phyloP scores from a whole-genome alignment of 2,329 filamentous ascomycete genomes.

The Exophiala spinifera region DNA sequence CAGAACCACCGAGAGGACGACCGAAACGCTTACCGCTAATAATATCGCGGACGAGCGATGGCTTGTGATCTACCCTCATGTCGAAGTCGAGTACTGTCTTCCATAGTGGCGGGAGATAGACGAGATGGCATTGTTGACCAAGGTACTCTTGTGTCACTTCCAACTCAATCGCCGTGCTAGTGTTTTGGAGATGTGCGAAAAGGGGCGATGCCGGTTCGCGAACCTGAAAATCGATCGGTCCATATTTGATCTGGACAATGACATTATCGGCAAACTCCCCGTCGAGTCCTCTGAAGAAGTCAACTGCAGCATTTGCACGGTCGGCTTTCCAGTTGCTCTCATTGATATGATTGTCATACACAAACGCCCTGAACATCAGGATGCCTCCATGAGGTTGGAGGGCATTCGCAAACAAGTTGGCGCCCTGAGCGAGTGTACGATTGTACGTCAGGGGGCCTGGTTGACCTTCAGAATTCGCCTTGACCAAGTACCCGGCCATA shows the following conservation, averaged over 20 bases:
- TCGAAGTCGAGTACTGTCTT: slow-evolving; percentile 66
- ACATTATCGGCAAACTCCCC: slow-evolving; percentile 67
- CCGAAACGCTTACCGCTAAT: slow-evolving; percentile 60
- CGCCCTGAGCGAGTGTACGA: slow-evolving; percentile 64
- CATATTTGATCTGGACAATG: slow-evolving; percentile 70
- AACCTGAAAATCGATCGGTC: slow-evolving; percentile 71
- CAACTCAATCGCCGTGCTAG: slow-evolving; percentile 59
- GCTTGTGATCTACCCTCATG: slow-evolving; percentile 56
- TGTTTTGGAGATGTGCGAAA: slow-evolving; percentile 53
- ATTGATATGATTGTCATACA: slow-evolving; percentile 60
- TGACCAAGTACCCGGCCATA: slow-evolving; percentile 66
- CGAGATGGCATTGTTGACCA: slow-evolving; percentile 66
- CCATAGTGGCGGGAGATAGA: slow-evolving; percentile 68
- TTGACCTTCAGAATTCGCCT: slow-evolving; percentile 70
- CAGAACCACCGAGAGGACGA: slow-evolving; percentile 58
- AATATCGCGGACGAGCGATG: slow-evolving; percentile 59
- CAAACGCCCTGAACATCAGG: slow-evolving; percentile 69
- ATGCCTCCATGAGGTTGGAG: slow-evolving; percentile 59
- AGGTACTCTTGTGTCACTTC: slow-evolving; percentile 69
- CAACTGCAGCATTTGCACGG: slow-evolving; percentile 66
- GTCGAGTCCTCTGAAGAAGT: slow-evolving; percentile 65
- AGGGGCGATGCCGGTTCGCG: slow-evolving; percentile 65
- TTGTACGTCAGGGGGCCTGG: slow-evolving; percentile 68
- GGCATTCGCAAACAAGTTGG: slow-evolving; percentile 64
- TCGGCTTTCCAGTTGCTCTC: slow-evolving; percentile 63